Conservation (phyloP, 2,329 filamentous ascomycete genomes). For the Tolypocladium tundrense region DNA sequence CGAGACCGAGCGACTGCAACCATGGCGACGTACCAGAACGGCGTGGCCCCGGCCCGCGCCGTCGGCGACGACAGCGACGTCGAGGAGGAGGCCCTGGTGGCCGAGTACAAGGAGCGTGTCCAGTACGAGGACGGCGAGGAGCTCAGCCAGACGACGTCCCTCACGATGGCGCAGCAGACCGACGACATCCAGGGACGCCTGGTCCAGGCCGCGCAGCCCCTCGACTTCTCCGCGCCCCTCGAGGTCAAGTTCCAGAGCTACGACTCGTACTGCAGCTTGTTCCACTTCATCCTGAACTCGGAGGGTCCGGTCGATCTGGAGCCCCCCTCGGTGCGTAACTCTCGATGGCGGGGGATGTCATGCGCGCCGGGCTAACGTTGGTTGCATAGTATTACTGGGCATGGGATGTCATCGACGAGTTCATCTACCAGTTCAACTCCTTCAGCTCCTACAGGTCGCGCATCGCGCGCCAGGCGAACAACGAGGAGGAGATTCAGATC, state of each 20-base stretch:
- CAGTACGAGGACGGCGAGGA: constrained; percentile 83
- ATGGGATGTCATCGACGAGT: constrained; percentile 99
- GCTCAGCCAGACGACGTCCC: constrained; percentile 61
- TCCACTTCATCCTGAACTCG: constrained; percentile 98
- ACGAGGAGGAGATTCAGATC: constrained; percentile 84
- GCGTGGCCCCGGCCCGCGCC: constrained; percentile 47
- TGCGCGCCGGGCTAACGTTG: constrained; percentile 2
- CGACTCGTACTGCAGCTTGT: constrained; percentile 98
- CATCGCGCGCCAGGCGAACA: constrained; percentile 71
- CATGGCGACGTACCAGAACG: constrained; percentile 56
- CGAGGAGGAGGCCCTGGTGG: constrained; percentile 90
- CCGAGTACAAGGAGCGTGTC: constrained; percentile 93
- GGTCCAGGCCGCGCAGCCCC: constrained; percentile 80
- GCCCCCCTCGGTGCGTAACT: constrained; percentile 72
- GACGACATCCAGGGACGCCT: constrained; percentile 93
- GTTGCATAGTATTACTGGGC: constrained; percentile 85
- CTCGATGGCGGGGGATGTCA: not conserved
- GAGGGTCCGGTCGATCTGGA: constrained; percentile 97
- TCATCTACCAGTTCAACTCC: constrained; percentile 99
- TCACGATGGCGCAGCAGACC: constrained; percentile 62
- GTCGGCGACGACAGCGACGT: constrained; percentile 80
- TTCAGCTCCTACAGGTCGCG: constrained; percentile 96
- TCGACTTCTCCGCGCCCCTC: constrained; percentile 91
- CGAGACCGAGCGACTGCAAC: constrained; percentile 17
- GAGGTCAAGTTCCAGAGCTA: constrained; percentile 98